Base-by-base conservation (phyloP, 768 basidiomycete genomes). In the Strobilomyces dryophilus region DNA sequence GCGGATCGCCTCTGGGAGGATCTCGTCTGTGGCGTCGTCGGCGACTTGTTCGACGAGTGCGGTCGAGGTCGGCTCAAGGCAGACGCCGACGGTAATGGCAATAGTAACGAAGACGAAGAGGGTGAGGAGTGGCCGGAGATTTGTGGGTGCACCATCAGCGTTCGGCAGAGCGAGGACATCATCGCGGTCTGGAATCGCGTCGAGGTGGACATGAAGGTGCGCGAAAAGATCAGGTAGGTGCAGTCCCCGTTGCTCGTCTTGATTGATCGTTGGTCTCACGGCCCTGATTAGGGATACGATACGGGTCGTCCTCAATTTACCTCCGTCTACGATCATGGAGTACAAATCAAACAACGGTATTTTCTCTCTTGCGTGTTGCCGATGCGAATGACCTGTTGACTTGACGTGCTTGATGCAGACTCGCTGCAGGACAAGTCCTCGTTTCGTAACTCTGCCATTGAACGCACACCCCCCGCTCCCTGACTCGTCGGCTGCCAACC, bases 81-180 rank as follows among this genome's bases (percentile, higher is more conserved):
- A 12, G 65, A 66, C 18, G 55, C 55, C 3, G 69, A 66, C 14
- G 70, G 76, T 42, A 73, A 76, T 37, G 66, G 35, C 15, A 24
- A 42, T 8, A 18, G 51, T 29, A 74, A 75, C 17, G 69, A 54
- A 29, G 69, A 69, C 31, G 62, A 72, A 4, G 67, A 72, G 1
- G 70, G 61, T 5, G 71, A 68, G 24, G 81, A 83, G 27, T 82
- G 79, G 78, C 87, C 87, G 18, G 89, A 92, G 67, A 92, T 98
- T 32, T 94, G 93, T 63, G 95, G 95, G 39, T 93, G 92, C 66
- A 98, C 95, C 29, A 87, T 98, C 66, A 93, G 90, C 66, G 93
- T 95, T 51, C 74, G 95, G 60, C 87, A 90, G 71, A 88, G 83
- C 58, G 95, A 98, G 74, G 95, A 98, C 66, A 95, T 98, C 56